Percentiles rank a stretch among this genome's conserved stretches.
Evolutionary conservation across 2,329 filamentous ascomycete species (phyloP).

Genomic region (Pseudocercospora fijiensis): DNA sequence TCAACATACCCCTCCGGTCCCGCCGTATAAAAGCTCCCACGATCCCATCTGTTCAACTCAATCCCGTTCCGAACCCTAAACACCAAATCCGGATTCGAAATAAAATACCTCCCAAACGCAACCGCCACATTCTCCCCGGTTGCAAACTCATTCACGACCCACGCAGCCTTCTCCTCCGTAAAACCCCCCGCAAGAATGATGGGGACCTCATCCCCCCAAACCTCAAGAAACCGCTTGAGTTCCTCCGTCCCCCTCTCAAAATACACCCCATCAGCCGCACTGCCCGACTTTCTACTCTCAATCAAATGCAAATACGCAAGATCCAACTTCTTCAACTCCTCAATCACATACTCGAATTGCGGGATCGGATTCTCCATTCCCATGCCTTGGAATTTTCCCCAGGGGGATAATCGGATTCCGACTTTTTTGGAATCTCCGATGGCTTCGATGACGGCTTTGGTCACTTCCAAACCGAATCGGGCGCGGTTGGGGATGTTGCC

Average conservation of each 20-base stretch:
- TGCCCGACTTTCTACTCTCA: conserved; percentile 13
- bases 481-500: conserved; percentile 52
- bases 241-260: conserved; percentile 38
- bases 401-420: conserved; percentile 61
- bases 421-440: conserved; percentile 50
- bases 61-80: conserved; percentile 48
- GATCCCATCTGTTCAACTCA: conserved; percentile 47
- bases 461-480: conserved; percentile 55
- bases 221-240: conserved; percentile 25
- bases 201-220: conserved; percentile 31
- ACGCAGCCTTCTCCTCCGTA: conserved; percentile 41
- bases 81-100: conserved; percentile 51
- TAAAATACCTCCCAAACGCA: conserved; percentile 52
- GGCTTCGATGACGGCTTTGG: conserved; percentile 51
- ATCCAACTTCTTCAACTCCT: conserved; percentile 51
- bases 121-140: conserved; percentile 46
- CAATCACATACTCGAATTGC: conserved; percentile 61
- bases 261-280: conserved; percentile 40
- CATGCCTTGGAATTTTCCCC: conserved; percentile 56
- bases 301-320: conserved; percentile 56
- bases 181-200: conserved; percentile 47
- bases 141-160: conserved; percentile 43
- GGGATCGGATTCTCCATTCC: conserved; percentile 61
- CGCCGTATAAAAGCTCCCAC: conserved; percentile 48
- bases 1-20: conserved; percentile 45